These are phyloP conservation scores for Biscogniauxia sp. DNA, from an alignment of 2,329 filamentous ascomycete genomes.

Conservation along the genomic window DNA sequence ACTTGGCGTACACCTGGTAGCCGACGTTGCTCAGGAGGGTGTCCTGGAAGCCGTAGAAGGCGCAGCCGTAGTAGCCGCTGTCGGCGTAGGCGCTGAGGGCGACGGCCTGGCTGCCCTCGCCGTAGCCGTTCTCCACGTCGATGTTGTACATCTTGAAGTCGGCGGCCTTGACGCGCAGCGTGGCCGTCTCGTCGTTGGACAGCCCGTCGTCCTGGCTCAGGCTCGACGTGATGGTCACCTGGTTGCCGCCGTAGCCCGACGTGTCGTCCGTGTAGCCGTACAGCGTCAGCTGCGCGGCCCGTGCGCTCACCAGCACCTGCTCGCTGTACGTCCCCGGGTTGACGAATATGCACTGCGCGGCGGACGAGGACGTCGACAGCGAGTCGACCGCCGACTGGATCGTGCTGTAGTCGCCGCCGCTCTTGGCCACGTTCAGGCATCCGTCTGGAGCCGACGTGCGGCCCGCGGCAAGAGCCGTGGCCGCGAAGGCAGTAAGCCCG, in stretches of 20 bases:
- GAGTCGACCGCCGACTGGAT: constrained; percentile 58
- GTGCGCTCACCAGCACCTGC: constrained; percentile 52
- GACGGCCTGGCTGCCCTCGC: constrained; percentile 44
- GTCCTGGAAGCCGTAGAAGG: constrained; percentile 47
- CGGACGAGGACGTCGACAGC: constrained; percentile 47
- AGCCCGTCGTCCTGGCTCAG: constrained; percentile 45
- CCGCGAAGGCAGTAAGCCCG: constrained; percentile 13
- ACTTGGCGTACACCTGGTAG: constrained; percentile 46
- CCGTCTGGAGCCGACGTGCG: constrained; percentile 43
- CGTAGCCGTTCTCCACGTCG: constrained; percentile 46
- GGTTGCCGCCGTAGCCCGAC: constrained; percentile 52
- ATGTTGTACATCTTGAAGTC: constrained; percentile 63
- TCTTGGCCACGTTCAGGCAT: constrained; percentile 45
- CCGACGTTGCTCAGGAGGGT: constrained; percentile 45
- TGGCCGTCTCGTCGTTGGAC: constrained; percentile 51
- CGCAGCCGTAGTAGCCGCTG: constrained; percentile 45
- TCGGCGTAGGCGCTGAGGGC: constrained; percentile 43
- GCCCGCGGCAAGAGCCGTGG: constrained; percentile 27
- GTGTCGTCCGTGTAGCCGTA: constrained; percentile 58
- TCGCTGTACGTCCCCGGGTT: constrained; percentile 57
- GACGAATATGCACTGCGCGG: constrained; percentile 60
- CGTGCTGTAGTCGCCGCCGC: constrained; percentile 34
- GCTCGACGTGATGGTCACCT: constrained; percentile 50
- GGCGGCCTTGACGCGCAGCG: constrained; percentile 42
- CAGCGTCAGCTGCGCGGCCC: constrained; percentile 49